Base-by-base conservation (phyloP, 164 flowering plant genomes). In the Berberis vulgaris region DNA sequence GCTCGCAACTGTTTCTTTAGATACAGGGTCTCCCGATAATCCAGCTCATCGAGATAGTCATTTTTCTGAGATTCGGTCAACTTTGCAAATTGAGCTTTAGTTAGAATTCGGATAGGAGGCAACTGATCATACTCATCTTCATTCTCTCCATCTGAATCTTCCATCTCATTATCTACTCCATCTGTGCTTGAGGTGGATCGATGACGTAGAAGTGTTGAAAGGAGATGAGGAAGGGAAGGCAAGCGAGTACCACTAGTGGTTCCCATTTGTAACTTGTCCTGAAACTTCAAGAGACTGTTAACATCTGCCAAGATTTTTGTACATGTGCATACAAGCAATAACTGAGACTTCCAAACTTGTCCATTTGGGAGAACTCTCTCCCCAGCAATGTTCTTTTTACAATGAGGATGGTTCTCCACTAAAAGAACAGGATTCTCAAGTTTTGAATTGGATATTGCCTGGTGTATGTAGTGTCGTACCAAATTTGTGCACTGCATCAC, bases 221-320 rank as follows among this genome's bases (percentile, higher is more conserved):
- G 94, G 65, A 95, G 89, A 74, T 91, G 97, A 11, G 97, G 97
- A 57, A 95, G 74, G 8, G 97, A 95, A 47, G 97, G 97, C 75
- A 75, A 54, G 38, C 92, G 77, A 10, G 76, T 38, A 69, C 49
- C 63, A 71, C 60, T 66, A 10, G 71, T n/a, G 47, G 80, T 81
- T 45, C 94, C 91, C 56, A 84, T 66, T 55, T 79, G 84, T 60
- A 91, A 69, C 70, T 83, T 77, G 60, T 76, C 83, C 57, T 70
- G 79, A 70, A 95, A 87, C 50, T 79, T 69, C 77, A 95, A 63
- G 6, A 95, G 73, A 7, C 66, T 39, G 70, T 83, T 89, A 53
- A 81, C 94, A 80, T 91, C 97, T 56, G 77, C 78, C 44, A 95
- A 85, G 69, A 95, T 79, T 76, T 95, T 95, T 63, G 86, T 80